Evolutionary conservation across 208 protist genomes (phyloP).

Genomic region (Giardia muris): DNA sequence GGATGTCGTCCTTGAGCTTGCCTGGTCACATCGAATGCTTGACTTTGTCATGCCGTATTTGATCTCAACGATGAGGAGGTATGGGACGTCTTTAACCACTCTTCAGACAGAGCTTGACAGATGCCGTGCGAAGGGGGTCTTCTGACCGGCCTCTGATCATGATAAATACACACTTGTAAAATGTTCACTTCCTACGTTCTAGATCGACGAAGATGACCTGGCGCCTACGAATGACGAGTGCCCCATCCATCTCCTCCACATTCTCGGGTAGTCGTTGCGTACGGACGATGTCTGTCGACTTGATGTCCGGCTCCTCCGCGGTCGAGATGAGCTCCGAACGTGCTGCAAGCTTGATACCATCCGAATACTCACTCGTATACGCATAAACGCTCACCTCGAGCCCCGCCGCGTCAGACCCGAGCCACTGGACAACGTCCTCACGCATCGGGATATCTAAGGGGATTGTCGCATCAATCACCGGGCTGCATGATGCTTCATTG

Average conservation of each 20-base stretch:
- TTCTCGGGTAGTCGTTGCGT: not conserved
- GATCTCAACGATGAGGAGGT: slow-evolving; percentile 66
- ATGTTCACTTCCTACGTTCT: not conserved
- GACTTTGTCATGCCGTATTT: slow-evolving; percentile 96
- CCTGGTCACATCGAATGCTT: slow-evolving; percentile 82
- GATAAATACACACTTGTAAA: not conserved
- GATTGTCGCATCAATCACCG: not conserved
- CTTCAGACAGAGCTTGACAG: not conserved
- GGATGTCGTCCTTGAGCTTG: slow-evolving; percentile 84
- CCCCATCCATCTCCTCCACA: not conserved
- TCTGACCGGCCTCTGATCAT: not conserved
- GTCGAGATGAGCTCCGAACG: not conserved
- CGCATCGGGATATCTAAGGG: not conserved
- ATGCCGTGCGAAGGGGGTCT: not conserved
- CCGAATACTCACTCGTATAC: not conserved
- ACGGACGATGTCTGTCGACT: not conserved
- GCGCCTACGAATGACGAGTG: not conserved
- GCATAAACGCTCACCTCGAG: not conserved
- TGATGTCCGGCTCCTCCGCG: not conserved
- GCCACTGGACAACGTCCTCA: not conserved
- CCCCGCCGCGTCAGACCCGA: not conserved
- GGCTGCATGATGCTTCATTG: not conserved
- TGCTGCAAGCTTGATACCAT: not conserved
- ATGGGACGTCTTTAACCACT: not conserved
- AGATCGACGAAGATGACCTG: not conserved